phyloP scores from a whole-genome alignment of 345 rosid species.

The Aquilaria yunnanensis region DNA sequence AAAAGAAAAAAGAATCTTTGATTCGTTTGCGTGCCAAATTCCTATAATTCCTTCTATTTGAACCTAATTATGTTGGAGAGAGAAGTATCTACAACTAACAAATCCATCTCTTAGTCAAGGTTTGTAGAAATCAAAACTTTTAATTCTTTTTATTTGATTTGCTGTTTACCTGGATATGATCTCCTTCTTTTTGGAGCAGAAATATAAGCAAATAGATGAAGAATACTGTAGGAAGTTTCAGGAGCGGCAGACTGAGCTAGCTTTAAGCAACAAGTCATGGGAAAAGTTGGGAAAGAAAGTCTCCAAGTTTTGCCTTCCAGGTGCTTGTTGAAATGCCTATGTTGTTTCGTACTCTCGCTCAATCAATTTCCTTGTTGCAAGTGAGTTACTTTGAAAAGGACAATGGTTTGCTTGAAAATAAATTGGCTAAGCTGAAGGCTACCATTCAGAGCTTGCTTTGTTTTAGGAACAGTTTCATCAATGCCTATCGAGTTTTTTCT shows the following conservation, averaged over 20 bases:
- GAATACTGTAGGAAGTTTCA: conserved; percentile 45
- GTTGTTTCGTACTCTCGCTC: not conserved
- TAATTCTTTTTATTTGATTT: not conserved
- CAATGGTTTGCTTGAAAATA: conserved; percentile 55
- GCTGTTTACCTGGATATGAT: conserved; percentile 4
- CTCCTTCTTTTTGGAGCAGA: conserved; percentile 34
- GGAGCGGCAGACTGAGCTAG: conserved; percentile 55
- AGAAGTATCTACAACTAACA: conserved; percentile 51
- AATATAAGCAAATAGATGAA: conserved; percentile 68
- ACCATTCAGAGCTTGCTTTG: conserved; percentile 57
- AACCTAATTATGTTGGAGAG: conserved; percentile 31
- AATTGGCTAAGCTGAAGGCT: conserved; percentile 51
- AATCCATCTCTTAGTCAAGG: conserved; percentile 46
- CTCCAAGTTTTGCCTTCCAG: conserved; percentile 9
- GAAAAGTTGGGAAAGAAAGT: conserved; percentile 66
- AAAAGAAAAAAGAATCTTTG: too few species aligned
- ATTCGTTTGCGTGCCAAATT: too few species aligned
- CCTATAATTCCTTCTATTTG: too few species aligned
- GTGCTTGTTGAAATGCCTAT: conserved; percentile 22
- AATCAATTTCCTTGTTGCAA: conserved; percentile 18
- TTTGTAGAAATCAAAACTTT: conserved; percentile 1
- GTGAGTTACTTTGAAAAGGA: conserved; percentile 63
- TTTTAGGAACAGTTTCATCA: conserved; percentile 50
- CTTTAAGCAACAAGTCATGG: conserved; percentile 39
- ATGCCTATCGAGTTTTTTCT: conserved; percentile 53